Base-by-base conservation (phyloP, 371 early-diverging fungal species). In the Batkoa obscura region DNA sequence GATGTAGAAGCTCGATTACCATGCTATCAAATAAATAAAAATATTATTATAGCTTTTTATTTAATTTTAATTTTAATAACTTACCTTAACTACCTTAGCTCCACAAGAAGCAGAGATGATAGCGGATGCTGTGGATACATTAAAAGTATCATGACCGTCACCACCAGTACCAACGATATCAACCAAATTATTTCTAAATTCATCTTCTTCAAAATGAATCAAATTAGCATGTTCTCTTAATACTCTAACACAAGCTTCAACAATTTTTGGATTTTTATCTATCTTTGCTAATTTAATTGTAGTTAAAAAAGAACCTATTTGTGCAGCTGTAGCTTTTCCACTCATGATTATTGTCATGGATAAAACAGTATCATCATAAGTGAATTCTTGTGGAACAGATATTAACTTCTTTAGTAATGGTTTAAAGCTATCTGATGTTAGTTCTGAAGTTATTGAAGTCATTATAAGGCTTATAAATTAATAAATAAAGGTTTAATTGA, bases 81-180 rank as follows among this genome's bases (percentile, higher is more conserved):
- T 56, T 73, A 87, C 90, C 75, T 94, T 96, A 57, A 91, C 94
- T 39, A 96, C 86, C 61, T 74, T 77, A 59, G 79, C 76, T n/a
- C 94, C 94, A 0, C 90, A 91, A 32, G 90, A 93, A 1, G 97
- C 94, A 6, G 85, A 88, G 0, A 96, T 86, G 37, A 96, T 74
- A 17, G 86, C 84, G 3, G 92, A 78, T 0, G 94, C 86, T 0
- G 97, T 94, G 1, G 88, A 87, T 8, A 93, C 94, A 64, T 96
- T 96, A 63, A 92, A 94, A 9, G 97, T 96, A 62, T 94, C 76
- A 64, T 87, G 85, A 6, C 93, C 94, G 67, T 96, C 97, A n/a
- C 97, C 97, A 23, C 97, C 97, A 3, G 97, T 96, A 2, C 97
- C 97, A 1, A 96, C 97, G 64, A 94, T 90, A 66, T 96, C 97